Evolutionary conservation across 1,284 basidiomycete species (phyloP), one percentile per base, ranked within the genome.

Genomic region (Coniferiporia sulphurascens): DNA sequence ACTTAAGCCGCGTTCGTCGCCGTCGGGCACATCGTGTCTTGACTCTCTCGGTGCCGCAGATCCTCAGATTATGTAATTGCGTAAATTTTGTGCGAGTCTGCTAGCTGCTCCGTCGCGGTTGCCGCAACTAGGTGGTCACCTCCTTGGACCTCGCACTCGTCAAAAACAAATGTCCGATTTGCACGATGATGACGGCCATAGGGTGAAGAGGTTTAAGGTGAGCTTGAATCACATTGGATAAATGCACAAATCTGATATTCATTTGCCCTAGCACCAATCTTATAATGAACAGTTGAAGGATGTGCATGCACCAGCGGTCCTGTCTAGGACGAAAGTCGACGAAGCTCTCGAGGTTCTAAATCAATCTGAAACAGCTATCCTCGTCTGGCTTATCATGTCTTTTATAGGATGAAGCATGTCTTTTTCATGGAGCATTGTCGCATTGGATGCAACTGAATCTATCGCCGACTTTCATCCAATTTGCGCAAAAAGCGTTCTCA

Each of bases 381-480:
- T 38, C 15, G 44, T 38, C 49, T 21, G 41, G 12, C 61, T 44
- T 34, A 13, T 19, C 35, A 51, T 51, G 62, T 41, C 62, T 34
- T 48, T 63, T 38, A 1, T 58, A 90, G 86, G 87, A 91, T 62
- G 81, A 82, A 66, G 81, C 84, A 60, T 89, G 87, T 0, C 85
- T 88, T 67, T 91, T 92, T 67, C 81, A 85, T 59, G 77, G 81
- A 65, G 78, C 85, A 1, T 74, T 93, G 32, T 75, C 83, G 27
- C 82, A 88, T 64, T 91, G 88, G 87, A 76, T 80, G 62, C 86
- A 91, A 64, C 81, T 95, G 55, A 93, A 91, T 70, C 82, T 95
- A 32, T 81, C 90, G 0, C 82, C 87, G 0, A 78, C 84, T 0
- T 95, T 94, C 72, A 75, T 92, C 60, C 73, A 78, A 19, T 91